Percentiles rank a stretch among this genome's conserved stretches.
These are phyloP conservation scores for Saccharomycopsis lassenensis DNA, from an alignment of 805 yeast species.

Conservation along the genomic window DNA sequence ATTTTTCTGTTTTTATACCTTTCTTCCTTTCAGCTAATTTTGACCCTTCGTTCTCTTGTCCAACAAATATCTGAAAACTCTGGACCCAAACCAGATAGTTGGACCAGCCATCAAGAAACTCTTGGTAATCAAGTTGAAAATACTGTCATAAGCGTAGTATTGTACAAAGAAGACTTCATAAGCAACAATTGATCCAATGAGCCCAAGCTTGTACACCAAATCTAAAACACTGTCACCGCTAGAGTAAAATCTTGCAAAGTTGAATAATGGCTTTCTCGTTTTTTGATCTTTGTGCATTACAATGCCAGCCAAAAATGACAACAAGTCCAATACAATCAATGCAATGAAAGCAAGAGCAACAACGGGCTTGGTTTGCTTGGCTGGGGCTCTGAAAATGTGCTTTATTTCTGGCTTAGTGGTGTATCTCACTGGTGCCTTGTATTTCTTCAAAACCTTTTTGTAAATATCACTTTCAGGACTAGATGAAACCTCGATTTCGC, in stretches of 20 bases:
- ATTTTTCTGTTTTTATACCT: too few relatives aligned
- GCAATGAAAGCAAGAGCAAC: slow-evolving; percentile 12
- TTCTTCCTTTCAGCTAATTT: too few relatives aligned
- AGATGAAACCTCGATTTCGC: too few relatives aligned
- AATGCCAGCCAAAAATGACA: slow-evolving; percentile 9
- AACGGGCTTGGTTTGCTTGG: slow-evolving; percentile 13
- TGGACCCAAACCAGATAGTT: slow-evolving; percentile 51
- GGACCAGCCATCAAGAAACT: slow-evolving; percentile 39
- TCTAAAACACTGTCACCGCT: slow-evolving; percentile 27
- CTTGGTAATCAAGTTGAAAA: slow-evolving; percentile 46
- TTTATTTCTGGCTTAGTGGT: slow-evolving; percentile 12
- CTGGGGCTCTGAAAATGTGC: slow-evolving; percentile 14
- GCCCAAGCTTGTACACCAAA: slow-evolving; percentile 29
- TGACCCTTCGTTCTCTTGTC: slow-evolving; percentile 16
- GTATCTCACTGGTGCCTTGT: slow-evolving; percentile 9
- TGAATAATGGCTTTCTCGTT: too few relatives aligned
- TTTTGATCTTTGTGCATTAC: too few relatives aligned
- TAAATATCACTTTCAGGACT: too few relatives aligned
- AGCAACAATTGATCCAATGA: slow-evolving; percentile 36
- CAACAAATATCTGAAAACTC: slow-evolving; percentile 41
- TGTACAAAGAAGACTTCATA: slow-evolving; percentile 43
- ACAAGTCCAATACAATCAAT: slow-evolving; percentile 11
- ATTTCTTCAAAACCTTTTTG: slow-evolving; percentile 1
- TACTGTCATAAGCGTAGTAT: slow-evolving; percentile 49
- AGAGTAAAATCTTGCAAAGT: slow-evolving; percentile 27